Evolutionary conservation across 2,329 filamentous ascomycete species (phyloP).

Genomic region (Fusarium falciforme): DNA sequence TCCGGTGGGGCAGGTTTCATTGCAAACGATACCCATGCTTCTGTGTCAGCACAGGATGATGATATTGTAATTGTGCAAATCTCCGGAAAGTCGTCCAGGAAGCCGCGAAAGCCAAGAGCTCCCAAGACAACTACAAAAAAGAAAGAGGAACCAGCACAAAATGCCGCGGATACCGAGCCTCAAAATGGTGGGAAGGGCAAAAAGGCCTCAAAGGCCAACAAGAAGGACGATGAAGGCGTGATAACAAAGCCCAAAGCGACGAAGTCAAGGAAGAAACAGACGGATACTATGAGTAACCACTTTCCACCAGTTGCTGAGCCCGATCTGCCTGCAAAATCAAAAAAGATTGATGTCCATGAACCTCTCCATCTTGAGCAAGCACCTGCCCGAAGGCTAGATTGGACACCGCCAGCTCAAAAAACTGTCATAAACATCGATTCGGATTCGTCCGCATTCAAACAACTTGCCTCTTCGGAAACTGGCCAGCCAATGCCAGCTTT

Average conservation of each 20-base stretch:
- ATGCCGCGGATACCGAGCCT: background rate
- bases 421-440: slow-evolving; percentile 44
- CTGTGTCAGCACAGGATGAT: slow-evolving; percentile 7
- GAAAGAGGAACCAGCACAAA: slow-evolving; percentile 11
- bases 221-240: slow-evolving; percentile 48
- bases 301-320: slow-evolving; percentile 41
- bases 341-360: slow-evolving; percentile 45
- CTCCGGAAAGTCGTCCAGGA: slow-evolving; percentile 24
- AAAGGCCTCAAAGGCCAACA: background rate
- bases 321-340: slow-evolving; percentile 13
- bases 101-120: slow-evolving; percentile 31
- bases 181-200: background rate
- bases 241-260: slow-evolving; percentile 48
- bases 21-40: background rate
- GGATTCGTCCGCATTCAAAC: slow-evolving; percentile 44
- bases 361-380: slow-evolving; percentile 60
- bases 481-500: slow-evolving; percentile 51
- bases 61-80: slow-evolving; percentile 42
- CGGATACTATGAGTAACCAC: slow-evolving; percentile 50
- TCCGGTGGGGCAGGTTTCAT: background rate
- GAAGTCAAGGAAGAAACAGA: slow-evolving; percentile 32
- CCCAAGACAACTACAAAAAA: slow-evolving; percentile 27
- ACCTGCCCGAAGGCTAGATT: slow-evolving; percentile 66
- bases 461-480: slow-evolving; percentile 9
- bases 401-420: slow-evolving; percentile 73